A percentile compares a stretch with the other conserved stretches of the same genome.
These are phyloP conservation scores for Coemansia sp. DNA, from an alignment of 192 early-diverging fungal species.

Conservation along the genomic window DNA sequence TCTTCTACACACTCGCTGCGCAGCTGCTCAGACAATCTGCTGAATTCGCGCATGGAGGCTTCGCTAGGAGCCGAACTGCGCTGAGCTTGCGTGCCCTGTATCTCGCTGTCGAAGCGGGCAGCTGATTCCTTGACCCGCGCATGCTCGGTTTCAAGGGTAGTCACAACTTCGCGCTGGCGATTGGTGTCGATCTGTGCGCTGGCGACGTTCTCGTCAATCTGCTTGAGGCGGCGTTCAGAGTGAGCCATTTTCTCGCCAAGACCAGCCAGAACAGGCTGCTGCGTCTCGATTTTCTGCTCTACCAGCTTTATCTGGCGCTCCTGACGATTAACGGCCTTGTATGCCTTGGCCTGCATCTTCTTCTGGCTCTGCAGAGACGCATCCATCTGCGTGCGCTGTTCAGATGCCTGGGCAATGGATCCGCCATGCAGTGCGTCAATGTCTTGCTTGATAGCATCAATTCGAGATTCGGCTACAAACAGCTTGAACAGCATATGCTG, in stretches of 20 bases:
- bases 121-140: slow-evolving; percentile 55
- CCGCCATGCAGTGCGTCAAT: slow-evolving; percentile 58
- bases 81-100: slow-evolving; percentile 29
- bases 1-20: slow-evolving; percentile 64
- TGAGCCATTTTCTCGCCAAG: slow-evolving; percentile 76
- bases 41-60: slow-evolving; percentile 56
- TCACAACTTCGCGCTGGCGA: slow-evolving; percentile 55
- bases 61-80: slow-evolving; percentile 35
- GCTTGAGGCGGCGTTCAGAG: slow-evolving; percentile 62
- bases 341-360: slow-evolving; percentile 65
- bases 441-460: slow-evolving; percentile 57
- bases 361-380: slow-evolving; percentile 64
- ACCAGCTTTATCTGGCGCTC: slow-evolving; percentile 75
- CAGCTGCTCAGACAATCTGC: slow-evolving; percentile 68
- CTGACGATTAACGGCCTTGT: slow-evolving; percentile 65
- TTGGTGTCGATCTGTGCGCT: slow-evolving; percentile 55
- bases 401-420: slow-evolving; percentile 37
- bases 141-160: slow-evolving; percentile 57
- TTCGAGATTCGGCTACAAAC: slow-evolving; percentile 79
- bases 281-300: slow-evolving; percentile 70
- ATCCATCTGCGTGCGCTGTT: slow-evolving; percentile 56
- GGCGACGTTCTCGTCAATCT: slow-evolving; percentile 59
- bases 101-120: slow-evolving; percentile 53
- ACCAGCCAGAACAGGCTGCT: slow-evolving; percentile 37
- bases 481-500: slow-evolving; percentile 86